These are phyloP conservation scores for Uronychia binucleata DNA, from an alignment of 73 alveolate species.

Conservation along the genomic window DNA sequence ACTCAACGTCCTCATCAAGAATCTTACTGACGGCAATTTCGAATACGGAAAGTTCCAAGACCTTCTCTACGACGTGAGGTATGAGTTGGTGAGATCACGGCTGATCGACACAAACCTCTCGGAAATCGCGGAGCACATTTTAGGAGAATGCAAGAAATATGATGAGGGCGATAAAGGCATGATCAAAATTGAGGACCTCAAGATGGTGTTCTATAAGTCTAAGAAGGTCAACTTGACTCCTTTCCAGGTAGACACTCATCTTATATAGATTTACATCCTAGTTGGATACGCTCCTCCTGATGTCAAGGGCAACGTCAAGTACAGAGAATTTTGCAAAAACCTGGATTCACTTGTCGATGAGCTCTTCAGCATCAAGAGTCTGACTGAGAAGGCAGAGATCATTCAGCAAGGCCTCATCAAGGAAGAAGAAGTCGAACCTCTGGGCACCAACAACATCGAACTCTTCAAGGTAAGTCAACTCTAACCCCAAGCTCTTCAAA, in stretches of 20 bases:
- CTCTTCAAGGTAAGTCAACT: conserved; percentile 27
- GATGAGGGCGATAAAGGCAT: conserved; percentile 30
- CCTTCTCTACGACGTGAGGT: conserved; percentile 52
- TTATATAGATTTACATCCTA: conserved; percentile 37
- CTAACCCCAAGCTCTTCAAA: conserved; percentile 27
- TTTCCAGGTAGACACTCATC: no score
- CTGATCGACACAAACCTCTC: conserved; percentile 49
- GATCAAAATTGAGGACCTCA: conserved; percentile 22
- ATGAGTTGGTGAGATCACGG: conserved; percentile 56
- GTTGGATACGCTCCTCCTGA: conserved; percentile 55
- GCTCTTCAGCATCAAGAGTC: conserved; percentile 31
- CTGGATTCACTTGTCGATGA: conserved; percentile 40
- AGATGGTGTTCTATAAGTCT: conserved; percentile 29
- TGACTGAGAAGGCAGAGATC: conserved; percentile 39
- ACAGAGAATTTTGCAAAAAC: conserved; percentile 28
- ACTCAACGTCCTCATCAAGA: conserved; percentile 51
- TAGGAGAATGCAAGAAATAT: conserved; percentile 18
- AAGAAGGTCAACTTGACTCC: conserved; percentile 15
- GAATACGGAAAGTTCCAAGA: conserved; percentile 39
- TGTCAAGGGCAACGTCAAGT: conserved; percentile 32
- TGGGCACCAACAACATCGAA: conserved; percentile 23
- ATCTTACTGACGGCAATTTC: conserved; percentile 18
- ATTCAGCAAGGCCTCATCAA: conserved; percentile 22
- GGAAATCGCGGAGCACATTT: conserved; percentile 21
- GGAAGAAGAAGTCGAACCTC: conserved; percentile 21